These are phyloP conservation scores for Phytophthora cryptogea DNA, from an alignment of 352 stramenopile species.

Conservation along the genomic window DNA sequence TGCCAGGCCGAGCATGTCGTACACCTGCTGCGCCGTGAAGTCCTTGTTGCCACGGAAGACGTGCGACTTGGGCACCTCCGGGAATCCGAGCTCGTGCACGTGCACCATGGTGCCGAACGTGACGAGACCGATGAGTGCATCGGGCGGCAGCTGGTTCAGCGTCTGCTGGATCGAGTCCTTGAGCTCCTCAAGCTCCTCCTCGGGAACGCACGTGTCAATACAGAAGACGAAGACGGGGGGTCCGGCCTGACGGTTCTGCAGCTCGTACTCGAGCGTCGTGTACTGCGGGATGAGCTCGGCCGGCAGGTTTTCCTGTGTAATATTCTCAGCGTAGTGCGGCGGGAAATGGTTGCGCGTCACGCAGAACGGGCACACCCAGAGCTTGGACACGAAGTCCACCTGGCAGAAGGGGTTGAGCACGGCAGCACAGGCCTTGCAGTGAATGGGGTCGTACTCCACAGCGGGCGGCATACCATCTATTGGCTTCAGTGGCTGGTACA, in stretches of 20 bases:
- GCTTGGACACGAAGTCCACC: conserved; percentile 98
- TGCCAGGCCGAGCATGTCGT: conserved; percentile 95
- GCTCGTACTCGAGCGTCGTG: conserved; percentile 99
- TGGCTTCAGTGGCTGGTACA: conserved; percentile 98
- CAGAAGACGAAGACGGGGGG: conserved; percentile 99
- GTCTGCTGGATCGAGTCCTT: conserved; percentile 99
- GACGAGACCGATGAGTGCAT: conserved; percentile 98
- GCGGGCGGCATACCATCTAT: conserved; percentile 94
- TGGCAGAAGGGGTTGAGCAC: conserved; percentile 99
- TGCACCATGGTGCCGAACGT: conserved; percentile 99
- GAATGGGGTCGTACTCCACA: conserved; percentile 98
- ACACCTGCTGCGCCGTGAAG: conserved; percentile 95
- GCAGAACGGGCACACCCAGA: conserved; percentile 99
- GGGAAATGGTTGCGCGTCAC: conserved; percentile 99
- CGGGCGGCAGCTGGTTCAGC: conserved; percentile 97
- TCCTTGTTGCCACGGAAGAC: conserved; percentile 99
- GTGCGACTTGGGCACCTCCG: conserved; percentile 96
- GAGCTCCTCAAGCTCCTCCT: conserved; percentile 97
- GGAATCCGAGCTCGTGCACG: conserved; percentile 98
- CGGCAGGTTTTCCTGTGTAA: conserved; percentile 98
- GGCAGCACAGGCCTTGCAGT: conserved; percentile 97
- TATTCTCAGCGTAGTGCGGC: conserved; percentile 94
- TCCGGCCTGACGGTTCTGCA: conserved; percentile 91
- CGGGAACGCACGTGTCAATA: conserved; percentile 97
- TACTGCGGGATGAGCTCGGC: conserved; percentile 99